These are phyloP conservation scores for Sphaerostilbella broomeana DNA, from an alignment of 2,329 filamentous ascomycete species.

Conservation along the genomic window DNA sequence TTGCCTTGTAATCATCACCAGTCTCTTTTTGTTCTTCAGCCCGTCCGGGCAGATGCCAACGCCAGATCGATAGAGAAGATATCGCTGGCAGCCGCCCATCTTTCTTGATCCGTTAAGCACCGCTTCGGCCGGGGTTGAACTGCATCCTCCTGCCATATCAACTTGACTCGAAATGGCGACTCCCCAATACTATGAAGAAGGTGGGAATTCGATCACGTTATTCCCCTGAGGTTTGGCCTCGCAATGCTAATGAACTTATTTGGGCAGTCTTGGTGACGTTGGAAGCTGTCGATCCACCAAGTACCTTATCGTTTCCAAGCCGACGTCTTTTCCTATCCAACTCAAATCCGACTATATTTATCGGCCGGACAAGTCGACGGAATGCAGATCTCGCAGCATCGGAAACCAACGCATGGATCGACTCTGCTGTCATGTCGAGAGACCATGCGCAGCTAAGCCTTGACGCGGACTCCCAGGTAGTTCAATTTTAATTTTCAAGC, in stretches of 20 bases:
- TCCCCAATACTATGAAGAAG: too few species aligned
- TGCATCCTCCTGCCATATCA: too few species aligned
- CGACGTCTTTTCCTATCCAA: conserved; percentile 28
- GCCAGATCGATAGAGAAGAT: too few species aligned
- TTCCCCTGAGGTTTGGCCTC: too few species aligned
- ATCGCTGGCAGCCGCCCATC: too few species aligned
- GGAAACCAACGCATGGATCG: conserved; percentile 57
- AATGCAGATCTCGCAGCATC: conserved; percentile 27
- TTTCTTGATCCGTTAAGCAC: too few species aligned
- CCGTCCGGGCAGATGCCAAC: not conserved
- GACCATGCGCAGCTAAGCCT: conserved; percentile 53
- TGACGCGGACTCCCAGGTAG: conserved; percentile 39
- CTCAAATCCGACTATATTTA: conserved; percentile 23
- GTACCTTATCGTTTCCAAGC: conserved; percentile 18
- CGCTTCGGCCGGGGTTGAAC: too few species aligned
- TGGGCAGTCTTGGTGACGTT: conserved; percentile 27
- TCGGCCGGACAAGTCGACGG: conserved; percentile 42
- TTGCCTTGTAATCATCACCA: too few species aligned
- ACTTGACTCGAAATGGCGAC: too few species aligned
- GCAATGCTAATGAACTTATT: too few species aligned
- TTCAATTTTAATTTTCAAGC: conserved; percentile 15
- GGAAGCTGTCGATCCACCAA: conserved; percentile 18
- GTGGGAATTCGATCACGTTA: too few species aligned
- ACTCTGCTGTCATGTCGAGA: conserved; percentile 66
- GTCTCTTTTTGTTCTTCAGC: not conserved